Evolutionary conservation across 2,329 filamentous ascomycete genomes (phyloP), one percentile per base, ranked within the genome.

Genomic region (Chaetomiaceae sp.): DNA sequence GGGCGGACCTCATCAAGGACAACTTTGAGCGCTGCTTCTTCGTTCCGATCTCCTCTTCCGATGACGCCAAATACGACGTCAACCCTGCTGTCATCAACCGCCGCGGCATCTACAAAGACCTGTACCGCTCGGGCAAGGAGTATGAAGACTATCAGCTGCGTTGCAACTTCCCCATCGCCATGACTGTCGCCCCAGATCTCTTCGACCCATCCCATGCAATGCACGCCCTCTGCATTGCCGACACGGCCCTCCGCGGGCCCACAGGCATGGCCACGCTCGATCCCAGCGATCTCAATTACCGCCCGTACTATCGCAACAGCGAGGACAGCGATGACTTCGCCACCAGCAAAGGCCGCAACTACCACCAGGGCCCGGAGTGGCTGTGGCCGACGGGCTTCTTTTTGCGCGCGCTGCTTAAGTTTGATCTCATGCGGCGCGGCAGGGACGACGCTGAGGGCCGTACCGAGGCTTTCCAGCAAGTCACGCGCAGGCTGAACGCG

Each of bases 341-440:
- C 10, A 97, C 92, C 0, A 84, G 87, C 62, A 97, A 97, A 71
- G 94, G 94, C 45, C 81, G 94, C 52, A 99, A 97, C 71, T 99
- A 99, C 72, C 94, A 99, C 70, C 92, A 97, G 69, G 94, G 94
- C 4, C 95, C 94, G 0, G 94, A 99, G 69, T 99, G 94, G 94
- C 74, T 96, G 21, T 99, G 94, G 94, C 95, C 92, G 0, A 92
- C 90, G 1, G 94, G 94, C 4, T 99, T 90, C 75, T 99, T 96
- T 77, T 77, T 96, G 20, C 85, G 95, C 44, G 94, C 94, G 1
- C 75, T 99, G 59, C 79, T 99, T 58, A 88, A 90, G 69, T 97
- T 97, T 65, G 90, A 96, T 67, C 74, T 97, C 45, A 78, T 80
- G 74, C 78, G 90, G 27, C 80, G 89, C 44, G 78, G 79, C 57